phyloP scores from a whole-genome alignment of 1,284 basidiomycete genomes.

The Cystobasidiaceae sp. region DNA sequence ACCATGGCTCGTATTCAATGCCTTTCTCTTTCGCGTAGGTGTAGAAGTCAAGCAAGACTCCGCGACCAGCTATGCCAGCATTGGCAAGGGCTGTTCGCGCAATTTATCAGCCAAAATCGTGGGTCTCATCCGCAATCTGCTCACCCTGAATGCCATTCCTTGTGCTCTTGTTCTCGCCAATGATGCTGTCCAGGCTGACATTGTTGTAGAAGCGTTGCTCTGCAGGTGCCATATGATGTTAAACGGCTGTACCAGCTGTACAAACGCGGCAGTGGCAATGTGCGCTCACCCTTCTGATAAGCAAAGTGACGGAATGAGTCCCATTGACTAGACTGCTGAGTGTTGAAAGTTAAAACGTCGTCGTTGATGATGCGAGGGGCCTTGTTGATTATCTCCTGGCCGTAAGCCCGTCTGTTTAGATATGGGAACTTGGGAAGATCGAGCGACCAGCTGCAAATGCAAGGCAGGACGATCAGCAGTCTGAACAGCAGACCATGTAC shows the following conservation, averaged over 20 bases:
- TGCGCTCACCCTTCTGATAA: not conserved
- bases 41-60: not conserved
- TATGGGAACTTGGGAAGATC: not conserved
- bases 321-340: not conserved
- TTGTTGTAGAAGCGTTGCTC: slow-evolving; percentile 41
- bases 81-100: not conserved
- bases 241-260: not conserved
- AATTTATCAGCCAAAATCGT: too few species aligned
- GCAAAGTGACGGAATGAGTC: not conserved
- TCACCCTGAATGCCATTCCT: slow-evolving; percentile 31
- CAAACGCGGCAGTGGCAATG: not conserved
- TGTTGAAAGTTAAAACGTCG: not conserved
- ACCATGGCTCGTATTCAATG: not conserved
- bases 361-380: not conserved
- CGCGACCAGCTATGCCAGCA: slow-evolving; percentile 2
- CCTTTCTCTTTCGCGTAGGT: not conserved
- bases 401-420: slow-evolving; percentile 1
- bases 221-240: too few species aligned
- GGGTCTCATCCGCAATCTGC: too few species aligned
- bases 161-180: slow-evolving; percentile 34
- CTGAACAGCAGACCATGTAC: not conserved
- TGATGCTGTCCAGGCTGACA: slow-evolving; percentile 34
- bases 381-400: not conserved
- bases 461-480: not conserved
- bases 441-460: not conserved